Evolutionary conservation across 2,329 filamentous ascomycete species (phyloP), one percentile per base, ranked within the genome.

Genomic region (Pleoardoris graminearum): DNA sequence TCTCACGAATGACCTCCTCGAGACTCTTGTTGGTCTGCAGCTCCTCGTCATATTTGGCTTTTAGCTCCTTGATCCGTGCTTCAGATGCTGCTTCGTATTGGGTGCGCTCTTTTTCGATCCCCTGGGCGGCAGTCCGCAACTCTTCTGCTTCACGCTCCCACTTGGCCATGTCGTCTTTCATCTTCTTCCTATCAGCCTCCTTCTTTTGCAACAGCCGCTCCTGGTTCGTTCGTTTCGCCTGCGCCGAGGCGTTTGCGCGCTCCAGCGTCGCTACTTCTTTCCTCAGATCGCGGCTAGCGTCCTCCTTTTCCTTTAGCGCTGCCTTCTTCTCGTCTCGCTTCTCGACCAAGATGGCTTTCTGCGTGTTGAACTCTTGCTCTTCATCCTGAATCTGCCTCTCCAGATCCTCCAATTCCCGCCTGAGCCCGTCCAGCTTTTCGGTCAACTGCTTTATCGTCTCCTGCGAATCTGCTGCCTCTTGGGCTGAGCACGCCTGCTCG

Each of bases 261-360:
- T 95, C 91, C 5, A 92, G 85, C 39, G 84, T 85, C 47, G 90
- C 87, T 48, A 95, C 86, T 67, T 93, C 87, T 57, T 88, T 88
- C 66, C 89, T 90, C 48, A 97, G 76, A 67, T 91, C 91, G 38
- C 90, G 86, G 43, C 91, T 97, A 45, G 87, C 89, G 65, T 95
- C 91, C 59, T 97, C 93, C 71, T 95, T 96, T 67, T 96, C 90
- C 69, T 90, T 94, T 48, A 94, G 80, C 17, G 86, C 82, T 56
- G 87, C 86, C 64, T 83, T 87, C 70, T 96, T 85, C 45, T 87
- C 83, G 60, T 95, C 90, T 54, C 90, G 88, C 64, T 96, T 90
- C 53, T 85, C 85, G 49, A 87, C 84, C 27, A 96, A 60, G 10
- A 76, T 71, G 1, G 71, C 71, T 54, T 78, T 79, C 25, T 72